phyloP scores from a whole-genome alignment of 2,329 filamentous ascomycete species.

The Phoma herbarum region DNA sequence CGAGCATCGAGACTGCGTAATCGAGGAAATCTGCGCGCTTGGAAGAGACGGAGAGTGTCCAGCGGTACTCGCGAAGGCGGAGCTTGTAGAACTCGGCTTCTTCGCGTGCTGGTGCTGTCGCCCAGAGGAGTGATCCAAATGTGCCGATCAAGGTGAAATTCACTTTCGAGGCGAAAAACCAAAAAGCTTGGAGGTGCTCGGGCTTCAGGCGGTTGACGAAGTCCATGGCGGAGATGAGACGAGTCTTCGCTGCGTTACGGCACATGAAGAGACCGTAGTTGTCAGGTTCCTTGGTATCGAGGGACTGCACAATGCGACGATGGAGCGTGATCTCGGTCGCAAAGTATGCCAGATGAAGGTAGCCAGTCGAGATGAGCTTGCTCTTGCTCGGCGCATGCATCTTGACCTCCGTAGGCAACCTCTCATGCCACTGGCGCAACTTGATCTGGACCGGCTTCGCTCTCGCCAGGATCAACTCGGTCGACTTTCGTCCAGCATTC shows the following conservation, averaged over 20 bases:
- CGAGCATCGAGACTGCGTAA: slow-evolving; percentile 56
- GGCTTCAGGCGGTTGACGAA: slow-evolving; percentile 93
- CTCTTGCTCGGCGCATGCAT: slow-evolving; percentile 66
- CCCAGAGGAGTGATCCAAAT: slow-evolving; percentile 89
- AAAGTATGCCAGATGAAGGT: slow-evolving; percentile 91
- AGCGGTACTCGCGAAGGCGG: slow-evolving; percentile 86
- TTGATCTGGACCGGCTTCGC: slow-evolving; percentile 85
- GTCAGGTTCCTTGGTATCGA: slow-evolving; percentile 67
- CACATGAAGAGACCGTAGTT: slow-evolving; percentile 91
- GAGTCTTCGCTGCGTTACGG: slow-evolving; percentile 90
- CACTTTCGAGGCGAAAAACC: slow-evolving; percentile 87
- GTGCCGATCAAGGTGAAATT: slow-evolving; percentile 96
- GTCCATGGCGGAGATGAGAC: slow-evolving; percentile 95
- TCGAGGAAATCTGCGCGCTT: slow-evolving; percentile 68
- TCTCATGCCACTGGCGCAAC: slow-evolving; percentile 82
- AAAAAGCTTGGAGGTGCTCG: slow-evolving; percentile 87
- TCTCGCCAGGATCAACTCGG: slow-evolving; percentile 74
- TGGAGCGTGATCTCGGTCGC: slow-evolving; percentile 94
- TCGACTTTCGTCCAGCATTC: slow-evolving; percentile 73
- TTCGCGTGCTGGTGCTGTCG: slow-evolving; percentile 84
- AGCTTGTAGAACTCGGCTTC: slow-evolving; percentile 93
- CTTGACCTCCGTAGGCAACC: slow-evolving; percentile 68
- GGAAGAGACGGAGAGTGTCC: slow-evolving; percentile 88
- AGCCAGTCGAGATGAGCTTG: slow-evolving; percentile 61
- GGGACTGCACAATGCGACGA: slow-evolving; percentile 85